Evolutionary conservation across 2,329 filamentous ascomycete genomes (phyloP), one percentile per base, ranked within the genome.

Genomic region (Gremmenia infestans): DNA sequence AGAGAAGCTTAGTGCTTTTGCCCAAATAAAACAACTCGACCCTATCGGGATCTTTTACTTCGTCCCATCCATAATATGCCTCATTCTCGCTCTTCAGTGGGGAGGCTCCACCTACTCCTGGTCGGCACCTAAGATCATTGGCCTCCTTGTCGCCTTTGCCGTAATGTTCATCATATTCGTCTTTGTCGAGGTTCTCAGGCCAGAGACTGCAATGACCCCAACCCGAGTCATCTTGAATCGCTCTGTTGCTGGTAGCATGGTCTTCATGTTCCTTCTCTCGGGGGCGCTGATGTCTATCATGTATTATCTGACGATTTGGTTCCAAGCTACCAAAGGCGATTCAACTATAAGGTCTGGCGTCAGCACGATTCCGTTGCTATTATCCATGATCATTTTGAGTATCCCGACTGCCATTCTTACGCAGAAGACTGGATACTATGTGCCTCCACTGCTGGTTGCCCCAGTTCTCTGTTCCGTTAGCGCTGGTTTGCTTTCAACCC

Each of bases 371-470:
- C 69, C 70, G 3, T 47, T 67, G 32, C 60, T 71, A 39, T 55
- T 71, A n/a, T 61, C 59, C 9, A 57, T 71, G 36, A 63, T 67
- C 2, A 42, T 71, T 17, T 14, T 54, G 37, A 50, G 68, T 72
- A 35, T 75, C 72, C 4, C 83, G 79, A 2, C 72, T 85, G 17
- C 81, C 81, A 0, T 73, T 48, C 64, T 83, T 82, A 25, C 23
- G 23, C 23, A 25, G 23, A 25, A 25, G 23, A 25, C 23, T 25
- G 23, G 23, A 25, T 25, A 25, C 23, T 25, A 25, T 25, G 23
- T 25, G 23, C 23, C 23, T 25, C 4, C 23, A 4, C 23, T 25
- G 23, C 23, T 25, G 23, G 4, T 25, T 25, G 4, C 23, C 23
- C 23, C 23, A 25, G 4, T 4, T 4, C 23, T 25, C 23, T 25